Conservation (phyloP, 257 asterid species). For the Nemophila menziesii region DNA sequence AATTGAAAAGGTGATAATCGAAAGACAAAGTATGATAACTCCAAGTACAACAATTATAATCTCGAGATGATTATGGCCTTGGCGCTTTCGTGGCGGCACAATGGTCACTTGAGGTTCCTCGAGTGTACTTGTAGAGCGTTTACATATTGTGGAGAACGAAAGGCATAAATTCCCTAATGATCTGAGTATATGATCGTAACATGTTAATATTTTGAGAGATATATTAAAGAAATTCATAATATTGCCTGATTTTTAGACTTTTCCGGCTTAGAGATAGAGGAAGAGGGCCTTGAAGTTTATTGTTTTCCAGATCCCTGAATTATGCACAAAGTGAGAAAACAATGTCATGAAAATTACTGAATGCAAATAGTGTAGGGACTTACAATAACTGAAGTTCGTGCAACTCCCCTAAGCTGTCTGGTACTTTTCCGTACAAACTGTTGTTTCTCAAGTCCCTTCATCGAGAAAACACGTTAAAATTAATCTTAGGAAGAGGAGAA, state of each 20-base stretch:
- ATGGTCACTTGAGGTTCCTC: slow-evolving; percentile 71
- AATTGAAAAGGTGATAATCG: slow-evolving; percentile 29
- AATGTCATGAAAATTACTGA: not conserved
- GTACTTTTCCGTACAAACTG: slow-evolving; percentile 68
- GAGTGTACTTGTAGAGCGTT: slow-evolving; percentile 34
- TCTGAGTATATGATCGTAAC: slow-evolving; percentile 22
- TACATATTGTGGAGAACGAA: slow-evolving; percentile 58
- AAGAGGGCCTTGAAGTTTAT: slow-evolving; percentile 82
- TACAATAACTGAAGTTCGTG: slow-evolving; percentile 66
- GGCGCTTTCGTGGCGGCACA: slow-evolving; percentile 44
- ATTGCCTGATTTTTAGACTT: slow-evolving; percentile 62
- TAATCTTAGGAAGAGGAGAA: not conserved
- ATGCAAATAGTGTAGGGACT: slow-evolving; percentile 15
- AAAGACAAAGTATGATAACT: slow-evolving; percentile 43
- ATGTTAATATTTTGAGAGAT: slow-evolving; percentile 3
- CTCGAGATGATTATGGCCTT: slow-evolving; percentile 35
- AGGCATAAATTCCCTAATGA: slow-evolving; percentile 80
- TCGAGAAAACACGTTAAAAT: slow-evolving; percentile 1
- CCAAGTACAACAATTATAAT: slow-evolving; percentile 44
- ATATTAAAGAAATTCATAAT: not conserved
- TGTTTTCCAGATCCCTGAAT: slow-evolving; percentile 73
- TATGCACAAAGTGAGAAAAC: slow-evolving; percentile 4
- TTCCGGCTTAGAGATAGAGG: slow-evolving; percentile 67
- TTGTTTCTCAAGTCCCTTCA: slow-evolving; percentile 81
- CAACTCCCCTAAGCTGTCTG: slow-evolving; percentile 66